Conservation (phyloP, 768 basidiomycete genomes). For the Boletellus ananas region DNA sequence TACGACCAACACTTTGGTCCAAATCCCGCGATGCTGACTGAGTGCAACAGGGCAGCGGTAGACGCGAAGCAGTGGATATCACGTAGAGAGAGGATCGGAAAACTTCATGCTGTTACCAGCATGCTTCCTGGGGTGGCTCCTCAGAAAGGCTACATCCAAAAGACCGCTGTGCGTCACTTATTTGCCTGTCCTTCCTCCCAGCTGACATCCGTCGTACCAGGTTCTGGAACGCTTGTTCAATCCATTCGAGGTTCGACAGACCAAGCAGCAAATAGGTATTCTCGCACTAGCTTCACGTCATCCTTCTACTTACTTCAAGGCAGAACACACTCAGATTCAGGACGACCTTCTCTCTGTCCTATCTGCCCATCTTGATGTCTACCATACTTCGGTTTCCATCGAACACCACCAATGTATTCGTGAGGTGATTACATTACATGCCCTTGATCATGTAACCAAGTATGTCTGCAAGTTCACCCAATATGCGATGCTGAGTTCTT, state of each 20-base stretch:
- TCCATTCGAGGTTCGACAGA: slow-evolving; percentile 53
- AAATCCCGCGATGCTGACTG: slow-evolving; percentile 48
- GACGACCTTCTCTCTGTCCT: slow-evolving; percentile 64
- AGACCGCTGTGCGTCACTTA: slow-evolving; percentile 18
- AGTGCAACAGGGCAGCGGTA: slow-evolving; percentile 45
- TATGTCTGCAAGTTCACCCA: slow-evolving; percentile 28
- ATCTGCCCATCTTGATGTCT: slow-evolving; percentile 72
- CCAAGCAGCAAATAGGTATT: slow-evolving; percentile 52
- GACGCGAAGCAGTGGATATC: slow-evolving; percentile 58
- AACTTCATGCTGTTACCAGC: slow-evolving; percentile 49
- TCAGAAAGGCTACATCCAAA: slow-evolving; percentile 25
- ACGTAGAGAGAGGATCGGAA: slow-evolving; percentile 47
- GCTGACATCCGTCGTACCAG: slow-evolving; percentile 30
- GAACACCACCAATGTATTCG: slow-evolving; percentile 61
- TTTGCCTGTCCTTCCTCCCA: neutral
- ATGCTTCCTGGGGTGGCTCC: slow-evolving; percentile 37
- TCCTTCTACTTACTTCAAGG: slow-evolving; percentile 4
- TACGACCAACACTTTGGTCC: slow-evolving; percentile 78
- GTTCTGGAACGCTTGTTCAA: slow-evolving; percentile 53
- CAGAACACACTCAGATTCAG: slow-evolving; percentile 55
- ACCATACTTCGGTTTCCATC: slow-evolving; percentile 61
- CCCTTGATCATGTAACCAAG: slow-evolving; percentile 89
- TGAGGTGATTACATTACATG: slow-evolving; percentile 73
- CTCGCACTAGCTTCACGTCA: neutral
- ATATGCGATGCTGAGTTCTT: neutral